These are phyloP conservation scores for Yamadazyma sp. DNA, from an alignment of 805 yeast genomes.

Conservation along the genomic window DNA sequence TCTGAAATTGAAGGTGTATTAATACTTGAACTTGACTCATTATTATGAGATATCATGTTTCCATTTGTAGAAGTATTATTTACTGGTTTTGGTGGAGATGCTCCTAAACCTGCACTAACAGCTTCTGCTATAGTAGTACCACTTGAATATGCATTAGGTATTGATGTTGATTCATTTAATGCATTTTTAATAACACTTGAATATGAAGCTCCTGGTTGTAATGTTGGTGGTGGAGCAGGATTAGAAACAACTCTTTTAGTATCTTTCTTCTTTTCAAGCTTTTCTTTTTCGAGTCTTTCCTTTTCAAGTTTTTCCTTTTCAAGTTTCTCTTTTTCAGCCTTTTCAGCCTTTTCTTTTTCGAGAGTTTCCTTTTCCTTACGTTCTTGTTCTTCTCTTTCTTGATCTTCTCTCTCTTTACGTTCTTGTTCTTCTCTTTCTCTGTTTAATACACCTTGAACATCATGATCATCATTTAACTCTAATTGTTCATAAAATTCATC, in stretches of 20 bases:
- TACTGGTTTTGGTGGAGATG: not conserved
- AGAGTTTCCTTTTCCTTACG: constrained; percentile 10
- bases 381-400: constrained; percentile 7
- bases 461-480: constrained; percentile 50
- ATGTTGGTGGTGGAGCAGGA: constrained; percentile 5
- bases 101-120: constrained; percentile 3
- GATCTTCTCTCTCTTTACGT: constrained; percentile 10
- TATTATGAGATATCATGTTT: not conserved
- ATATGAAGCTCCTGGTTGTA: constrained; percentile 7
- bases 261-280: constrained; percentile 9
- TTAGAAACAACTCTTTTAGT: constrained; percentile 8
- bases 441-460: constrained; percentile 21
- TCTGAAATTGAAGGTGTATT: constrained; percentile 17
- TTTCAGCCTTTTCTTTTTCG: constrained; percentile 9
- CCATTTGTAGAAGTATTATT: too few species aligned
- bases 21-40: constrained; percentile 12
- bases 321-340: constrained; percentile 5
- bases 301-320: constrained; percentile 2
- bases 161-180: constrained; percentile 3
- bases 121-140: constrained; percentile 15
- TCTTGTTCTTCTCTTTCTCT: constrained; percentile 17
- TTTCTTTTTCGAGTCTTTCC: constrained; percentile 4
- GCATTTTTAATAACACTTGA: constrained; percentile 12
- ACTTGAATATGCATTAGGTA: constrained; percentile 7
- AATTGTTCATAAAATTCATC: constrained; percentile 89